These are phyloP conservation scores for Smallanthus sonchifolius DNA, from an alignment of 129 eudicot species.

Conservation along the genomic window DNA sequence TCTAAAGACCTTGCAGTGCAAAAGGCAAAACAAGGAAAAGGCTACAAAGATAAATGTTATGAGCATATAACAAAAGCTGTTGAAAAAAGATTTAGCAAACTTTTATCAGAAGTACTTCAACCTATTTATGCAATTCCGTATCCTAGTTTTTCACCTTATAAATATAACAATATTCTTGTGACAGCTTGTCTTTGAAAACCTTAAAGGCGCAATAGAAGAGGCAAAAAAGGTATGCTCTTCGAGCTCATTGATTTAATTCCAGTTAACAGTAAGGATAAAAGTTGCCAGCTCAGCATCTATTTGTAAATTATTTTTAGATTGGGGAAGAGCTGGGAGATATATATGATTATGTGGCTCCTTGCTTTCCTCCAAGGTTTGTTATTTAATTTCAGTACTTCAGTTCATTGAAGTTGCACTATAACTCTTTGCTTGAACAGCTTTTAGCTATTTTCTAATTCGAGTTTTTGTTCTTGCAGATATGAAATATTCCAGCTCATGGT, in stretches of 20 bases:
- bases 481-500: constrained; percentile 99
- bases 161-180: constrained; percentile 22
- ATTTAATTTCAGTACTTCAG: constrained; percentile 6
- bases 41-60: constrained; percentile 94
- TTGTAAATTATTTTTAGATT: constrained; percentile 47
- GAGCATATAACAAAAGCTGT: constrained; percentile 82
- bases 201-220: constrained; percentile 90
- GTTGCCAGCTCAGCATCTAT: neutral
- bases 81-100: constrained; percentile 64
- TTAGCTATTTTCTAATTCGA: constrained; percentile 9
- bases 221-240: constrained; percentile 62
- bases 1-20: constrained; percentile 59
- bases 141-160: constrained; percentile 1
- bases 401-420: neutral
- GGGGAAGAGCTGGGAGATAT: constrained; percentile 98
- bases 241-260: neutral
- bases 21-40: constrained; percentile 84
- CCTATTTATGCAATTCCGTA: constrained; percentile 14
- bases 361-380: constrained; percentile 95
- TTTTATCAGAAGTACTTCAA: constrained; percentile 67
- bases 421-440: neutral
- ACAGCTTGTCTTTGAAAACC: constrained; percentile 75
- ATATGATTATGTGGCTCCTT: constrained; percentile 94
- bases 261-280: neutral
- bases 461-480: constrained; percentile 50